These are phyloP conservation scores for Schizothecium vesticola DNA, from an alignment of 495 filamentous ascomycete genomes.

Conservation along the genomic window DNA sequence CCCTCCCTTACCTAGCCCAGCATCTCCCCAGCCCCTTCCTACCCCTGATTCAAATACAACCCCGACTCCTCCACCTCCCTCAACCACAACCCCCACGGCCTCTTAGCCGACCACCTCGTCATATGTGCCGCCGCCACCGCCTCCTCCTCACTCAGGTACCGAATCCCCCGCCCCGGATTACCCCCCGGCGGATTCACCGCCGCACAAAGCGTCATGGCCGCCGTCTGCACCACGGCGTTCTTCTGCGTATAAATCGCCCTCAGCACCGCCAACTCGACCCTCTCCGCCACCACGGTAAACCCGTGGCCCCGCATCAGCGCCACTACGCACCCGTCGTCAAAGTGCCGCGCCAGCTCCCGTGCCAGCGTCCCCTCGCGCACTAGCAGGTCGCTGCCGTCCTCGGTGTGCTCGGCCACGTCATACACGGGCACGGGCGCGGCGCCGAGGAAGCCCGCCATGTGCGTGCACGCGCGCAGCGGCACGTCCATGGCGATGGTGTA, in stretches of 20 bases:
- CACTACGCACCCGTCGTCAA: constrained; percentile 27
- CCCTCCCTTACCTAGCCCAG: background rate
- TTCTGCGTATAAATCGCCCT: constrained; percentile 42
- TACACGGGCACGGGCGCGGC: constrained; percentile 27
- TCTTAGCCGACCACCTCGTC: constrained; percentile 19
- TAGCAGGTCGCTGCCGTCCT: constrained; percentile 37
- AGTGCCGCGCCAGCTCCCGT: constrained; percentile 21
- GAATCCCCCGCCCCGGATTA: constrained; percentile 5
- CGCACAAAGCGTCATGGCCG: constrained; percentile 20
- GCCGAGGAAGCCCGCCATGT: constrained; percentile 46
- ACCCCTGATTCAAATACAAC: constrained; percentile 27
- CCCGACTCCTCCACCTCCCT: constrained; percentile 33
- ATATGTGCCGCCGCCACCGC: constrained; percentile 14
- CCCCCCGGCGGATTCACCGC: constrained; percentile 8
- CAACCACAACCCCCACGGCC: constrained; percentile 42
- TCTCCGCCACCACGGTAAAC: constrained; percentile 36
- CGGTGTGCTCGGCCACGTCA: constrained; percentile 30
- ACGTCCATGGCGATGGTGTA: constrained; percentile 37
- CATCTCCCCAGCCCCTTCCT: background rate
- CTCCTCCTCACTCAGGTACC: constrained; percentile 29
- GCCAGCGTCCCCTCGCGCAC: constrained; percentile 34
- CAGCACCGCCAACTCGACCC: constrained; percentile 37
- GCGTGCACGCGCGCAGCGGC: constrained; percentile 35
- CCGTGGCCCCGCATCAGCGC: constrained; percentile 48
- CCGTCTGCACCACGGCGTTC: constrained; percentile 41